These are phyloP conservation scores for Macrophomina tecta DNA, from an alignment of 2,329 filamentous ascomycete genomes.

Conservation along the genomic window DNA sequence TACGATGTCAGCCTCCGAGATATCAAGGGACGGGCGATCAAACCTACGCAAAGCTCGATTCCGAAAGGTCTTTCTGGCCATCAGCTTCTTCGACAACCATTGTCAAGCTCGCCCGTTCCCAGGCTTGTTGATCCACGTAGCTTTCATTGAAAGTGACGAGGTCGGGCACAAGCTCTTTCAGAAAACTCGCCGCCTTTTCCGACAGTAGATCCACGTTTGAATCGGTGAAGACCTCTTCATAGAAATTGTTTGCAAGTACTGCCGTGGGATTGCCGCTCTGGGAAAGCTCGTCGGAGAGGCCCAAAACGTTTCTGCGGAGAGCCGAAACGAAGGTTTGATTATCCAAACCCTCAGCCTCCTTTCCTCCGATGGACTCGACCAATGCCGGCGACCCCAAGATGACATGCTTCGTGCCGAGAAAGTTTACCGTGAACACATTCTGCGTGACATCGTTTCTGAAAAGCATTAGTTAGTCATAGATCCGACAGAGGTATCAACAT, in stretches of 20 bases:
- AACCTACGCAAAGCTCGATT: constrained; percentile 54
- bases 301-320: constrained; percentile 21
- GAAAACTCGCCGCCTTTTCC: constrained; percentile 43
- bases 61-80: constrained; percentile 52
- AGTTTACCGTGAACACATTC: constrained; percentile 19
- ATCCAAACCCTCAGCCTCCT: constrained; percentile 4
- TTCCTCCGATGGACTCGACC: not conserved
- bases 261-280: not conserved
- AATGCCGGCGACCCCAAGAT: not conserved
- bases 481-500: not conserved
- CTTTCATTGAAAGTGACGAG: constrained; percentile 66
- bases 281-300: not conserved
- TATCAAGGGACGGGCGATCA: constrained; percentile 28
- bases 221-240: constrained; percentile 56
- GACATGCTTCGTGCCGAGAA: constrained; percentile 31
- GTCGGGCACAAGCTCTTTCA: constrained; percentile 57
- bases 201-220: constrained; percentile 53
- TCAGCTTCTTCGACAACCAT: constrained; percentile 47
- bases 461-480: constrained; percentile 31
- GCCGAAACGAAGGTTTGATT: constrained; percentile 10
- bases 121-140: constrained; percentile 65
- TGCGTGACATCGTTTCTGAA: constrained; percentile 18
- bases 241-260: constrained; percentile 33
- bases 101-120: constrained; percentile 63
- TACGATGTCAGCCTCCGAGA: constrained; percentile 39